These are phyloP conservation scores for Citrus unshiu DNA, from an alignment of 345 rosid genomes.

Conservation along the genomic window DNA sequence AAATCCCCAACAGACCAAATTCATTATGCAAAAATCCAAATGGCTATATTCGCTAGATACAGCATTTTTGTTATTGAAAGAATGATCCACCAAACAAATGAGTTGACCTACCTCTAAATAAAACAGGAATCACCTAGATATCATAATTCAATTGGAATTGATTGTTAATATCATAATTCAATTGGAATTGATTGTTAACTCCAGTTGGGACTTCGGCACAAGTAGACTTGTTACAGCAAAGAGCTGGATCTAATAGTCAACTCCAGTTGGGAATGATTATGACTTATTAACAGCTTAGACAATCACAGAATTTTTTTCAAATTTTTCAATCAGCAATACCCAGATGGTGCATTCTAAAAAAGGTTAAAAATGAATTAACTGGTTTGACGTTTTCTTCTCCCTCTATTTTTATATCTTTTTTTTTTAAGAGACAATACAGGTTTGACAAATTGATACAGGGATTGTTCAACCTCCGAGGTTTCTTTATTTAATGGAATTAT, in stretches of 20 bases:
- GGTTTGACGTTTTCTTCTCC: neutral
- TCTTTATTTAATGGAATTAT: neutral
- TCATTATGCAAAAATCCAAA: neutral
- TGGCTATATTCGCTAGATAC: neutral
- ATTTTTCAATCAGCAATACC: neutral
- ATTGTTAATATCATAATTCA: neutral
- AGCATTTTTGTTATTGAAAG: neutral
- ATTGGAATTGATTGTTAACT: neutral
- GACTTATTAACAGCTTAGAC: neutral
- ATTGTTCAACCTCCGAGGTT: neutral
- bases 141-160: neutral
- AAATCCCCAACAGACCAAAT: neutral
- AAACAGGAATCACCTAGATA: too few species aligned
- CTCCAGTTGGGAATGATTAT: constrained; percentile 15
- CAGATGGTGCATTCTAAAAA: neutral
- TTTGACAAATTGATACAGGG: neutral
- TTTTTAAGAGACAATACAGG: neutral
- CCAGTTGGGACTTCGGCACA: neutral
- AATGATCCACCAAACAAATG: too few species aligned
- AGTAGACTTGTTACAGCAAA: neutral
- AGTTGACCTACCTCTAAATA: too few species aligned
- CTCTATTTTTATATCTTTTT: neutral
- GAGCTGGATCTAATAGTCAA: constrained; percentile 1
- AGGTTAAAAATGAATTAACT: neutral
- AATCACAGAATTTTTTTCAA: too few species aligned